Percentiles rank a stretch among this genome's conserved stretches.
Conservation (phyloP, 2,329 filamentous ascomycete genomes). For the Pseudogymnoascus sp. region DNA sequence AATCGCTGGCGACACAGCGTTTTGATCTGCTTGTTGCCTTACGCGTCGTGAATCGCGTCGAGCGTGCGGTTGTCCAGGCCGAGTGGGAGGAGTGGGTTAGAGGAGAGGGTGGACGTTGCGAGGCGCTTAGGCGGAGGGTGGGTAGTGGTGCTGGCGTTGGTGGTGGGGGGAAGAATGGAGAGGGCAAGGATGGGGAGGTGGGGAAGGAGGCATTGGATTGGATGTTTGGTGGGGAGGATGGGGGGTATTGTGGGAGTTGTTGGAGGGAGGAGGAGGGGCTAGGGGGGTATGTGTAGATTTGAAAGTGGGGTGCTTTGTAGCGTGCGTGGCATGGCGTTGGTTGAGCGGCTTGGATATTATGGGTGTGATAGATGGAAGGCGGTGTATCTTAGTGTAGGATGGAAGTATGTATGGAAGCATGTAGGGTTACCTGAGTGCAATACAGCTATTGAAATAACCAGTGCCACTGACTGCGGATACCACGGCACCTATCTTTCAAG, state of each 20-base stretch:
- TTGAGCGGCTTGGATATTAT: not conserved
- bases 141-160: not conserved
- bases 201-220: not conserved
- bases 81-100: constrained; percentile 92
- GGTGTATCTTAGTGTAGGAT: not conserved
- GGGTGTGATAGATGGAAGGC: not conserved
- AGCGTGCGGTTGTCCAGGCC: constrained; percentile 72
- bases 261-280: not conserved
- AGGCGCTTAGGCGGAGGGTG: constrained; percentile 28
- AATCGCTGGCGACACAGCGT: constrained; percentile 73
- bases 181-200: not conserved
- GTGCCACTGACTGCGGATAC: not conserved
- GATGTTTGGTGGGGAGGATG: not conserved
- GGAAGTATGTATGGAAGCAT: not conserved
- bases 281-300: not conserved
- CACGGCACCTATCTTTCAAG: no score
- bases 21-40: constrained; percentile 88
- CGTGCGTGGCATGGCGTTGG: not conserved
- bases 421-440: not conserved
- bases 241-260: not conserved
- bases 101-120: constrained; percentile 70
- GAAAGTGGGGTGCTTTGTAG: not conserved
- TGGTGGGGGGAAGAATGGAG: not conserved
- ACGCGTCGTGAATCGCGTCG: constrained; percentile 80
- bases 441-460: not conserved